phyloP scores from a whole-genome alignment of 2,329 filamentous ascomycete genomes.

The Scytalidium lignicola region DNA sequence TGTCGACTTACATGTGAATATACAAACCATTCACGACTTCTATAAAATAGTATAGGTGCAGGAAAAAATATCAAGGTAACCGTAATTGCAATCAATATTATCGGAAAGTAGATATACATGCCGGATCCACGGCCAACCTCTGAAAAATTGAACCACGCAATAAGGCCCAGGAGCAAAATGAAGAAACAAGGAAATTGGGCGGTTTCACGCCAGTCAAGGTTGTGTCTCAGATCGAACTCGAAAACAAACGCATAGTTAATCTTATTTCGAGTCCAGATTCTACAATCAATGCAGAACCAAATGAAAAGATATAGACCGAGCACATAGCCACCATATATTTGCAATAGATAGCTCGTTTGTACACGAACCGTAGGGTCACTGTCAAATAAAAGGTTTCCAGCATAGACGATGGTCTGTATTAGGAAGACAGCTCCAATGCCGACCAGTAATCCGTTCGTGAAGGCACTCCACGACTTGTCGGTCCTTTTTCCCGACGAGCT shows the following conservation, averaged over 20 bases:
- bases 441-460: conserved; percentile 60
- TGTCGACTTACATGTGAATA: conserved; percentile 70
- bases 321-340: conserved; percentile 93
- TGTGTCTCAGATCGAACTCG: conserved; percentile 83
- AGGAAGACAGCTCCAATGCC: conserved; percentile 63
- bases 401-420: conserved; percentile 61
- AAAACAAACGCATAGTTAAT: conserved; percentile 98
- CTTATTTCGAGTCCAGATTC: conserved; percentile 75
- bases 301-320: conserved; percentile 73
- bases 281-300: conserved; percentile 81
- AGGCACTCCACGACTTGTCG: conserved; percentile 53
- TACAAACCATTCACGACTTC: conserved; percentile 77
- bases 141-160: conserved; percentile 86
- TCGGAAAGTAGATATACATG: conserved; percentile 82
- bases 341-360: conserved; percentile 66
- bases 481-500: conserved; percentile 57
- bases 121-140: conserved; percentile 52
- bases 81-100: conserved; percentile 69
- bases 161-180: conserved; percentile 69
- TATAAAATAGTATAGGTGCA: conserved; percentile 65
- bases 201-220: conserved; percentile 85
- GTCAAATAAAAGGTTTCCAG: conserved; percentile 44
- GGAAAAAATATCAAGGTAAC: conserved; percentile 70
- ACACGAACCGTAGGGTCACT: conserved; percentile 41
- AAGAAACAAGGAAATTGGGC: conserved; percentile 84